Base-by-base conservation (phyloP, 495 filamentous ascomycete genomes). In the Aspergillus saccharolyticus region DNA sequence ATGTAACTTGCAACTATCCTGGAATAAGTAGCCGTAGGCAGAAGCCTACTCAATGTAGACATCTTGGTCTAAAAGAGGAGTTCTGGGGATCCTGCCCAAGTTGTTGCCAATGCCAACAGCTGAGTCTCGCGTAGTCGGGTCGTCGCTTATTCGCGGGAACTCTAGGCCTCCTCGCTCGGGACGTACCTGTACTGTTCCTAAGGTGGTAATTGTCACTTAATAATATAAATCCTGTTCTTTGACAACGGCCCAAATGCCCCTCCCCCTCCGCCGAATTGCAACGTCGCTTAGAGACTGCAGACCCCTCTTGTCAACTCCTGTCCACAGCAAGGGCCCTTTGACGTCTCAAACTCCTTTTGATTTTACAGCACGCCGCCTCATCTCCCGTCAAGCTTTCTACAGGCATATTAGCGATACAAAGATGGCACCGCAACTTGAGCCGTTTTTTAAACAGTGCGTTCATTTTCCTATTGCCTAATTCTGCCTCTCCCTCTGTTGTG, bases 391-490 rank as follows among this genome's bases (percentile, higher is more conserved):
- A 51, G 72, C 66, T 52, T 76, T 64, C 56, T 77, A 77, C 76
- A 74, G 72, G 53, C 57, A 75, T 58, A 74, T 78, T 59, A 72
- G 69, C 63, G 74, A 79, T 61, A 60, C 60, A 65, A 89, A 82
- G 67, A 95, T 95, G 90, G 89, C 89, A 21, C 89, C 89, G 33
- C 82, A 89, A 71, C 80, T 96, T 55, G 86, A 93, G 66, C 79
- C 82, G 56, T 96, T 87, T 73, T 95, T 93, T 77, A 83, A 88
- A 68, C 83, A 96, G 85, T 85, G 66, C 66, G 81, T 46, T 19
- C 44, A 30, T 42, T 8, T 16, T 43, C 39, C 21, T 1, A 22
- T 57, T 19, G 25, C 17, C 44, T 45, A 28, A 24, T 28, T 7
- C 42, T 42, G n/a, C 30, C 14, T 14, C 39, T 50, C 12, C 42